Base-by-base conservation (phyloP, 306 rosid species). In the Vigna unguiculata region DNA sequence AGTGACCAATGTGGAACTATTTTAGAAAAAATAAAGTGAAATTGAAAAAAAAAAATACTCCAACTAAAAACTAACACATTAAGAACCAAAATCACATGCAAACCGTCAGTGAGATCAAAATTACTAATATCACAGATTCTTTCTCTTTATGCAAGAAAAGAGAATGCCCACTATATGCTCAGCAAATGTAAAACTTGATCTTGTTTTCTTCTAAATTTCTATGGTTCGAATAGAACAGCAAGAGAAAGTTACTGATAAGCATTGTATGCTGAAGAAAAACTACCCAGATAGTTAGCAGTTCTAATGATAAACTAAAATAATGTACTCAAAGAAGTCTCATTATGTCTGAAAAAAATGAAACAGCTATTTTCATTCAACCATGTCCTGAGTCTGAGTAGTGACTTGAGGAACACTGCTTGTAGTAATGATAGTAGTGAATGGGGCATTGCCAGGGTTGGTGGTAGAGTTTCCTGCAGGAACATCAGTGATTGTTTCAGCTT, bases 401-500 rank as follows among this genome's bases (percentile, higher is more conserved):
- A 58, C 86, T 38, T 64, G 77, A 30, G 82, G 84, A 63, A 74
- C 63, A 55, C 46, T 49, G 74, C 49, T 69, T n/a, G 81, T 48
- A 57, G 73, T 19, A 20, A 80, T 47, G 75, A 48, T 58, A 60
- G 73, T 69, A 15, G 82, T 20, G 47, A 81, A 48, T 20, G 81
- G 67, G 36, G 76, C 49, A 65, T 64, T 59, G 46, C 64, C 83
- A 0, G 84, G 71, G 36, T 78, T 78, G 46, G 69, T 62, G 21
- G 75, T 70, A 49, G 93, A 13, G 64, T 79, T 85, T 81, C 81
- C 90, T 43, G 88, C 71, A 46, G 60, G 81, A 40, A 72, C 61
- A 60, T 67, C 84, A 43, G 5, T 43, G 49, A 54, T 53, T 46
- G 79, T 68, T 77, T 87, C 94, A 22, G 80, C 81, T 71, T 82